Base-by-base conservation (phyloP, 768 basidiomycete genomes). In the Leucosporidium creatinivorum region DNA sequence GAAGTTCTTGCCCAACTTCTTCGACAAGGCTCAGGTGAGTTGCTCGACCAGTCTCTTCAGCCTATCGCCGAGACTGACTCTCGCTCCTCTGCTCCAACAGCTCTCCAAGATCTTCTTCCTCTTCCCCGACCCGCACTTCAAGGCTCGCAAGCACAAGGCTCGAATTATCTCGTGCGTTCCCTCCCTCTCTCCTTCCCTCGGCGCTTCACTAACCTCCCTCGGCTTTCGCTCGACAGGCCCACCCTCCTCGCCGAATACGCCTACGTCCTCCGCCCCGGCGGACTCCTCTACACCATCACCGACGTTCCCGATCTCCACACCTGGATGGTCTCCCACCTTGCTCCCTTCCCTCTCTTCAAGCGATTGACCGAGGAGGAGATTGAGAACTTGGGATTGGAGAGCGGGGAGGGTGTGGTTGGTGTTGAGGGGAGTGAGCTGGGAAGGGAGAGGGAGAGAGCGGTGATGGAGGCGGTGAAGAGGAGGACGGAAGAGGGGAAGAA, bases 71-170 rank as follows among this genome's bases (percentile, higher is more conserved):
- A 44, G 36, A 52, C 63, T 39, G 18, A 59, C 26, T 3, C 5
- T 19, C 39, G 33, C 25, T 30, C 44, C 18, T n/a, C 1, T 36
- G n/a, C 28, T 30, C 7, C 31, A 48, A 13, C 71, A 81, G 70
- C 82, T 99, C 48, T 87, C 89, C 25, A 87, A 94, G 58, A 82
- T 99, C 59, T 99, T 99, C 81, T 98, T 99, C 82, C 84, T 98
- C 66, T 99, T 98, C 80, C 96, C 96, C 51, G 96, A 99, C 79
- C 96, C 96, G 0, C 96, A 98, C 78, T 99, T 99, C 84, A 98
- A 99, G 78, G 83, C 85, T 13, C 87, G 93, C 74, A 99, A 99
- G 79, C 94, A 98, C 82, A 99, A 99, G 81, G 94, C 94, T 2
- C 87, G 96, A 76, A 98, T 98, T 77, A 93, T 98, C 76, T 96